Conservation (phyloP, 192 early-diverging fungal genomes). For the Coemansia sp. region DNA sequence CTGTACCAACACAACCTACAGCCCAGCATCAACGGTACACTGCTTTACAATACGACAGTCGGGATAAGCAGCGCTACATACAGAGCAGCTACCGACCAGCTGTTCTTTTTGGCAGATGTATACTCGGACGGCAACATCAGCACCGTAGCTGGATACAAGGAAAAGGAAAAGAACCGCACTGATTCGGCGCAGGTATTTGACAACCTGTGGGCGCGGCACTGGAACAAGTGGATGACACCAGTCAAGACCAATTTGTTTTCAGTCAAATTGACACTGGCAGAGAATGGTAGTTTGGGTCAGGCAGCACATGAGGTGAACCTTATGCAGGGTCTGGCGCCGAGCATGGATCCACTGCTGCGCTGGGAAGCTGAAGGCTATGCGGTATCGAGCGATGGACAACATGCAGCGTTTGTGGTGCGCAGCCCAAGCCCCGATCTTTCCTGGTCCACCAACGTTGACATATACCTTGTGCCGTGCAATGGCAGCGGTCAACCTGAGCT, state of each 20-base stretch:
- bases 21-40: conserved; percentile 24
- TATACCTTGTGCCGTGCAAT: conserved; percentile 63
- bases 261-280: conserved; percentile 27
- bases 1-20: conserved; percentile 28
- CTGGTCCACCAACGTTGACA: conserved; percentile 70
- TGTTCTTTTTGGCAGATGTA: conserved; percentile 31
- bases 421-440: conserved; percentile 55
- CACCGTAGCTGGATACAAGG: conserved; percentile 39
- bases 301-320: conserved; percentile 27
- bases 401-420: conserved; percentile 67
- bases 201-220: conserved; percentile 74
- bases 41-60: conserved; percentile 24
- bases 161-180: conserved; percentile 39
- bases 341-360: conserved; percentile 59
- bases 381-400: conserved; percentile 61
- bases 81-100: background rate
- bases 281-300: conserved; percentile 19
- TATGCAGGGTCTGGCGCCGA: conserved; percentile 35
- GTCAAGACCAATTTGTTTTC: conserved; percentile 64
- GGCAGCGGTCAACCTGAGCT: conserved; percentile 41
- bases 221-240: conserved; percentile 64
- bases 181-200: conserved; percentile 65
- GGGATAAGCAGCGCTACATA: conserved; percentile 27
- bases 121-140: conserved; percentile 46
- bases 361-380: conserved; percentile 58